Conservation (phyloP, 2,329 filamentous ascomycete genomes). For the Drechslerella stenobrocha region DNA sequence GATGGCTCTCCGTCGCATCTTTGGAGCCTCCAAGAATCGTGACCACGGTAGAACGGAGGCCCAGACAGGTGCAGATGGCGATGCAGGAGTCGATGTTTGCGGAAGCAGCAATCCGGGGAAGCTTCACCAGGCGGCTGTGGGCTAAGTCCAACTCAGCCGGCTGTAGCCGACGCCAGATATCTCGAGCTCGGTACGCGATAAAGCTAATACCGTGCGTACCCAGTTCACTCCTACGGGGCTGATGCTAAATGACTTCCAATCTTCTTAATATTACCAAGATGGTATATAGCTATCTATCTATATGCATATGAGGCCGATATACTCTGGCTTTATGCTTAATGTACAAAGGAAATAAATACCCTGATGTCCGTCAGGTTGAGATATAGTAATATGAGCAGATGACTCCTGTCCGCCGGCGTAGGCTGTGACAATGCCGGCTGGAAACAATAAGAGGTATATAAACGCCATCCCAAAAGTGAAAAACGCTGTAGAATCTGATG, state of each 20-base stretch:
- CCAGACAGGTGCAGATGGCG: conserved; percentile 11
- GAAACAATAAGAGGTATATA: conserved; percentile 6
- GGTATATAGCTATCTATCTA: too few species aligned
- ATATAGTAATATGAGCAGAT: conserved; percentile 7
- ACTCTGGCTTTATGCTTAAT: too few species aligned
- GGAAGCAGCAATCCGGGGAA: conserved; percentile 34
- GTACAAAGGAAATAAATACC: too few species aligned
- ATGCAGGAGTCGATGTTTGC: conserved; percentile 11
- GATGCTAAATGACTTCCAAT: too few species aligned
- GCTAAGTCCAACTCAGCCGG: conserved; percentile 31
- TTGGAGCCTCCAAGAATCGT: conserved; percentile 10
- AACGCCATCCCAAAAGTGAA: conserved; percentile 18
- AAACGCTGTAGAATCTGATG: background rate
- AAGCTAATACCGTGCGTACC: too few species aligned
- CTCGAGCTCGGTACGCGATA: too few species aligned
- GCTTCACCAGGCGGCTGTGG: conserved; percentile 8
- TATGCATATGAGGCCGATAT: too few species aligned
- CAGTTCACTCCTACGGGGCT: too few species aligned
- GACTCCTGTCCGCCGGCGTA: conserved; percentile 32
- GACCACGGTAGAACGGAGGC: conserved; percentile 13
- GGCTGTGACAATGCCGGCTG: conserved; percentile 26
- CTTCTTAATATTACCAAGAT: too few species aligned
- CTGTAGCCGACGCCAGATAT: conserved; percentile 34
- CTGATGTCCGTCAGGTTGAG: too few species aligned
- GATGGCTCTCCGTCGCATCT: conserved; percentile 44